Evolutionary conservation across 495 filamentous ascomycete species (phyloP).

Genomic region (Corynascus novoguineensis): DNA sequence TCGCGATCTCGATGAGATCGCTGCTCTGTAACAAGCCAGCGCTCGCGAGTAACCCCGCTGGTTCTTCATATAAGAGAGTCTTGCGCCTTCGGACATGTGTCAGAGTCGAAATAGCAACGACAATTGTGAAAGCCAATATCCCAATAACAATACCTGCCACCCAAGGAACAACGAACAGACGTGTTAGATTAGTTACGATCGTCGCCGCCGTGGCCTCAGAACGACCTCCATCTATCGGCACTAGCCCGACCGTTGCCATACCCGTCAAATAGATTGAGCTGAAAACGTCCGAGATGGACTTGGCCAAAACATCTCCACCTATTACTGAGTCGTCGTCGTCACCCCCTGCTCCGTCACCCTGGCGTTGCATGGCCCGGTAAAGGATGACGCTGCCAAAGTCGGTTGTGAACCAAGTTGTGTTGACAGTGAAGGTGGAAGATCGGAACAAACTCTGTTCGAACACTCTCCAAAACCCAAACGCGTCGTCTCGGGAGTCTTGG

Average conservation of each 20-base stretch:
- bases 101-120: neutral
- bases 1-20: neutral
- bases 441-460: neutral
- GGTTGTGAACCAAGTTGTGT: neutral
- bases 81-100: neutral
- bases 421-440: neutral
- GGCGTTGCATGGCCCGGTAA: neutral
- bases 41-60: neutral
- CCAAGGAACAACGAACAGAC: neutral
- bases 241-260: neutral
- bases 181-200: neutral
- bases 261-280: neutral
- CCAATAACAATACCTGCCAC: neutral
- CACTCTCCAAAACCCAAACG: neutral
- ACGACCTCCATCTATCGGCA: neutral
- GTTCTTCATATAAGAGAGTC: neutral
- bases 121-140: neutral
- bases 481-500: neutral
- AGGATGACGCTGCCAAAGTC: neutral
- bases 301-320: neutral
- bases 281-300: neutral
- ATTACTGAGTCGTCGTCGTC: neutral
- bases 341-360: neutral
- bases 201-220: neutral
- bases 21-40: neutral